A percentile compares a stretch with the other conserved stretches of the same genome.
Conservation (phyloP, 75 land plant species). For the Cupressus sempervirens region DNA sequence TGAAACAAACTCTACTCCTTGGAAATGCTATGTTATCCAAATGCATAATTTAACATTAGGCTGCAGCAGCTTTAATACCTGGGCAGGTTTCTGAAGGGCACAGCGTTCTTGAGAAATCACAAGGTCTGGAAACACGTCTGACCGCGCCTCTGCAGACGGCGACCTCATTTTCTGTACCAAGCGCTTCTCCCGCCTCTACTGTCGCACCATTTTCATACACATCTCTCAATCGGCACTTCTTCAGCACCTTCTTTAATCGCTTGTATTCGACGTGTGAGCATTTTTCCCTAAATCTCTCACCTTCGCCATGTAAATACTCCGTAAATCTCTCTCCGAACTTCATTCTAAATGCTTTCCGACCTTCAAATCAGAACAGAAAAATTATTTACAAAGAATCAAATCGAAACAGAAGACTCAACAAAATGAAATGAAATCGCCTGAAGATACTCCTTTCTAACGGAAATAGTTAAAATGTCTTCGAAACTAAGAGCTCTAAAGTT, state of each 20-base stretch:
- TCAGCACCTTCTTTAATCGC: conserved; percentile 73
- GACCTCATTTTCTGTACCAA: conserved; percentile 1
- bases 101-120: neutral
- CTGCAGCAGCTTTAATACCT: neutral
- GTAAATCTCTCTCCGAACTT: conserved; percentile 69
- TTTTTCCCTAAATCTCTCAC: conserved; percentile 36
- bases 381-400: too few relatives aligned
- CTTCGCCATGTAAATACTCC: conserved; percentile 49
- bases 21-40: neutral
- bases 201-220: conserved; percentile 11
- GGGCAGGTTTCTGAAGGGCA: neutral
- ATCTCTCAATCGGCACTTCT: conserved; percentile 41
- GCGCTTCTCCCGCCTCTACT: neutral
- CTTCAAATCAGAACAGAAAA: neutral
- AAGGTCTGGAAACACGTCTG: neutral
- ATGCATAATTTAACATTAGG: neutral
- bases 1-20: neutral
- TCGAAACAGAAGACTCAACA: neutral
- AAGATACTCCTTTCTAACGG: neutral
- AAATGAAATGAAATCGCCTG: neutral
- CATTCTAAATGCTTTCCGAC: conserved; percentile 23
- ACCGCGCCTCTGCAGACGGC: neutral
- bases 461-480: neutral
- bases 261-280: conserved; percentile 71
- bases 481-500: neutral